Evolutionary conservation across 2,329 filamentous ascomycete genomes (phyloP).

Genomic region (Pseudofabraea citricarpa): DNA sequence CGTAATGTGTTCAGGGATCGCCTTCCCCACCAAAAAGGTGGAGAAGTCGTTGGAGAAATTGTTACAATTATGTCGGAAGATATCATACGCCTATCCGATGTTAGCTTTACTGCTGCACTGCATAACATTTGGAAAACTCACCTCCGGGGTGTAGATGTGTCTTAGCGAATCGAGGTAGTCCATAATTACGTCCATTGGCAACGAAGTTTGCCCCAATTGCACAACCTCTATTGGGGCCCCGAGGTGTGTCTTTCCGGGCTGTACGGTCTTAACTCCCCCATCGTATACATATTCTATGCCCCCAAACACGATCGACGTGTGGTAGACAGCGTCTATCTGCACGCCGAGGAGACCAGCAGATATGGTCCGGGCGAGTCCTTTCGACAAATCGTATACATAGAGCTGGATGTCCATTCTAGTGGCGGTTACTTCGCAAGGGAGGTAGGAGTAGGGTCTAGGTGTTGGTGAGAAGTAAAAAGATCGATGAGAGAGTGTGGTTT

Average conservation of each 20-base stretch:
- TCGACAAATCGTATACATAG: conserved; percentile 74
- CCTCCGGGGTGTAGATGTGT: conserved; percentile 76
- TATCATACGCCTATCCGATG: conserved; percentile 66
- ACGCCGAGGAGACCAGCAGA: conserved; percentile 51
- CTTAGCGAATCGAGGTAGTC: conserved; percentile 85
- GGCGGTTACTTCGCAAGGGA: not conserved
- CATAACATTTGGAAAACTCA: conserved; percentile 25
- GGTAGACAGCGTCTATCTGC: conserved; percentile 88
- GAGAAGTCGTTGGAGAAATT: conserved; percentile 93
- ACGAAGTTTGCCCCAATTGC: conserved; percentile 67
- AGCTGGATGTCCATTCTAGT: conserved; percentile 67
- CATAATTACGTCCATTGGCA: conserved; percentile 75
- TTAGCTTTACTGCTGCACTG: conserved; percentile 3
- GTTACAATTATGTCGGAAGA: conserved; percentile 93
- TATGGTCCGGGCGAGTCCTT: conserved; percentile 46
- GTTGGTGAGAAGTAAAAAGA: not conserved
- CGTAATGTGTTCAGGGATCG: conserved; percentile 82
- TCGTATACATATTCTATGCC: conserved; percentile 91
- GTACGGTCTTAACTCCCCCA: conserved; percentile 76
- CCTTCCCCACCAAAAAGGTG: conserved; percentile 82
- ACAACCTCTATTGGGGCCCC: conserved; percentile 76
- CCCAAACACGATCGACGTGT: conserved; percentile 82
- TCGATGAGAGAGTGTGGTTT: too few relatives aligned
- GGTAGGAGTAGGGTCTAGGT: not conserved
- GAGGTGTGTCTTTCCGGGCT: conserved; percentile 79